Percentiles rank a stretch among this genome's conserved stretches.
phyloP scores from a whole-genome alignment of 805 yeast genomes.

The Hanseniaspora lachancei region DNA sequence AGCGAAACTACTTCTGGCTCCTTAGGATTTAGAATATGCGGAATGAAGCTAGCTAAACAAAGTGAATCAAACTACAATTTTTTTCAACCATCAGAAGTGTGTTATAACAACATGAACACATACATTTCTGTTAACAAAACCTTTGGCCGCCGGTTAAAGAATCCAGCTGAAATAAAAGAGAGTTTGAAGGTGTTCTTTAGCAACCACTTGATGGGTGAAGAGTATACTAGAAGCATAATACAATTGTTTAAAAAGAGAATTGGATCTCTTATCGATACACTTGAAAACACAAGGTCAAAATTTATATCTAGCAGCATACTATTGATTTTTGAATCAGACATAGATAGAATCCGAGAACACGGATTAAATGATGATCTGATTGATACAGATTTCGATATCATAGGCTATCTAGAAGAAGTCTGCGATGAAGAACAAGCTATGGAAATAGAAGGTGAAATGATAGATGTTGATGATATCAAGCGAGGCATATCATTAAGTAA shows the following conservation, averaged over 20 bases:
- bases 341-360: conserved; percentile 35
- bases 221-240: conserved; percentile 30
- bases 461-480: conserved; percentile 19
- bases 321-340: conserved; percentile 60
- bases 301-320: conserved; percentile 62
- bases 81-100: conserved; percentile 10
- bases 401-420: conserved; percentile 27
- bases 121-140: not conserved
- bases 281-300: conserved; percentile 49
- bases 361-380: conserved; percentile 32
- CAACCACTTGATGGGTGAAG: conserved; percentile 25
- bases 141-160: not conserved
- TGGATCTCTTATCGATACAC: conserved; percentile 50
- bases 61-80: conserved; percentile 15
- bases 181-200: conserved; percentile 29
- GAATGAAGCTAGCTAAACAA: conserved; percentile 46
- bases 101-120: not conserved
- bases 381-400: conserved; percentile 24
- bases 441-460: conserved; percentile 20
- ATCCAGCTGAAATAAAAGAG: not conserved
- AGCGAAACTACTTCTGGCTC: conserved; percentile 67
- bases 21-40: conserved; percentile 68
- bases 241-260: conserved; percentile 43
- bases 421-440: conserved; percentile 17
- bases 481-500: conserved; percentile 36